Evolutionary conservation across 768 basidiomycete species (phyloP), one percentile per base, ranked within the genome.

Genomic region (Rhizopogon vesiculosus): DNA sequence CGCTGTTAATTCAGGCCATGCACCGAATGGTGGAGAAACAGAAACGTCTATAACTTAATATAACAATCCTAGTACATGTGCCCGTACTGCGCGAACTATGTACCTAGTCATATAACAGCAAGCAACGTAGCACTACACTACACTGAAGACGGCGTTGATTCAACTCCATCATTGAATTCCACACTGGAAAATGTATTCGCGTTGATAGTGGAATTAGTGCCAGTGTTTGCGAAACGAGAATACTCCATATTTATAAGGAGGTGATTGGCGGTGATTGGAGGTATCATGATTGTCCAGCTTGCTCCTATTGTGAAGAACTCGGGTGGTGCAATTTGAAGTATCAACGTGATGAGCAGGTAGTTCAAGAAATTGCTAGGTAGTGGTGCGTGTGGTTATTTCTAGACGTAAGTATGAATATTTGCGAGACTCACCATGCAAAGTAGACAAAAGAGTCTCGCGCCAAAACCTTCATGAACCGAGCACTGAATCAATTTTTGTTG

Each of bases 391-490:
- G 13, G 16, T 45, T 38, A 45, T 38, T 38, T 33, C 42, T 3
- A 15, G n/a, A 46, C n/a, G 10, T 6, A 9, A 31, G 16, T 10
- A 28, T 18, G n/a, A 31, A 50, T 22, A 38, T 6, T 40, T 9
- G 7, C 25, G 15, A n/a, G 12, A 15, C 42, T 40, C 39, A 54
- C 53, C 25, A 43, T 22, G 44, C 42, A 45, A 54, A 54, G 42
- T 45, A 54, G 28, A 54, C 10, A 12, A 54, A 54, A 22, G 53
- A 54, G 25, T 54, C 53, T 49, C 53, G 43, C 13, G 53, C 53
- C 28, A 54, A 22, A 18, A 8, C 18, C 42, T 29, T 45, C 42
- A 54, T 38, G 7, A 54, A 43, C 12, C 44, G 53, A 29, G 53
- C 53, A 9, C 53, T 42, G n/a, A 31, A 54, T 44, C 53, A 54